Base-by-base conservation (phyloP, 176 grass and related monocot species). In the Aegilops tauschii region DNA sequence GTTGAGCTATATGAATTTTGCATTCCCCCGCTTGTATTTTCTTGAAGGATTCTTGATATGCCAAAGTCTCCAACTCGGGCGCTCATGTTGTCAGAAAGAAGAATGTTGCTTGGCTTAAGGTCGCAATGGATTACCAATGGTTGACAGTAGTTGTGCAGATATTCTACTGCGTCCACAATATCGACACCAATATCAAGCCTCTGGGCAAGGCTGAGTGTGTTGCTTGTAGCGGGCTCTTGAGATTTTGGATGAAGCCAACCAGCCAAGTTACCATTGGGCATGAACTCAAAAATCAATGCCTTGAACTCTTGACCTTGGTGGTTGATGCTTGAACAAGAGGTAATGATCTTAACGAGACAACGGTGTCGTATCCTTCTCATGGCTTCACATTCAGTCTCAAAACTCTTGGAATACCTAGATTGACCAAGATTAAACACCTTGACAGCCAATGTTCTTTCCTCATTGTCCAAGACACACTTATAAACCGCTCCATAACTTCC, bases 341-440 rank as follows among this genome's bases (percentile, higher is more conserved):
- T 78, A 36, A 78, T 14, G 52, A 78, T 61, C 76, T 78, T 78
- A 61, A 32, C 12, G 31, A 78, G 52, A 78, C 76, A 36, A 52
- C 73, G 44, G 14, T 75, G 72, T 20, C 73, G 42, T 76, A 76
- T 76, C 27, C 73, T 76, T 76, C 52, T 36, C 76, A 78, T 61
- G 76, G 52, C 76, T 11, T 78, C 76, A 78, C 76, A 78, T 78
- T 78, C 76, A n/a, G 20, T 20, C 76, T 78, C 17, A 78, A 78
- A 78, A 61, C 76, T 78, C 76, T 61, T 78, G 52, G 76, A 78
- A 36, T 30, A 78, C 21, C 76, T 20, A n/a, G 73, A 61, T 37
- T 78, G 76, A 32, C 14, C 14, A 37, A 61, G 76, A 36, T 78
- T 78, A 61, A 78, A 78, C 21, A 78, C 76, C 31, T 78, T 78